These are phyloP conservation scores for Gryganskiella cystojenkinii DNA, from an alignment of 192 early-diverging fungal genomes.

Conservation along the genomic window DNA sequence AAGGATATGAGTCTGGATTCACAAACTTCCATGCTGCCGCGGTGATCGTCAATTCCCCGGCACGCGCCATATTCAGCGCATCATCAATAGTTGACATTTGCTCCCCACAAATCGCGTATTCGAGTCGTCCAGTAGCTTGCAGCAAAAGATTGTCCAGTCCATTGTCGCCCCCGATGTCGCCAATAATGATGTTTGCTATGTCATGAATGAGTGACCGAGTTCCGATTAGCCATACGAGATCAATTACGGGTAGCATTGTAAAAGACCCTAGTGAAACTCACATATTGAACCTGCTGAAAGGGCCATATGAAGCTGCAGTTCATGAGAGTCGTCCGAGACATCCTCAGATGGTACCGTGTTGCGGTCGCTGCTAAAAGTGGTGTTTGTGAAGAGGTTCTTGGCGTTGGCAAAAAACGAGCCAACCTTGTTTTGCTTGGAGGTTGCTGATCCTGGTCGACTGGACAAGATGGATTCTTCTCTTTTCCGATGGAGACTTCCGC, in stretches of 20 bases:
- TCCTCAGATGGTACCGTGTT: slow-evolving; percentile 4
- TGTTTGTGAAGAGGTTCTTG: slow-evolving; percentile 11
- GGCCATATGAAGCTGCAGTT: slow-evolving; percentile 59
- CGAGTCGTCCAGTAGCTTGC: slow-evolving; percentile 52
- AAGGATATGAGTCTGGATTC: slow-evolving; percentile 27
- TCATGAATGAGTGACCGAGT: too few relatives aligned
- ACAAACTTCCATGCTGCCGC: slow-evolving; percentile 31
- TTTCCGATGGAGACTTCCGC: slow-evolving; percentile 1
- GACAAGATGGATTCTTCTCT: slow-evolving; percentile 15
- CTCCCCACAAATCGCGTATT: slow-evolving; percentile 60
- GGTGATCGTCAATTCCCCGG: slow-evolving; percentile 61
- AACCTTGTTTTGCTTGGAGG: slow-evolving; percentile 21
- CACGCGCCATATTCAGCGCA: slow-evolving; percentile 52
- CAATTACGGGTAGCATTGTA: too few relatives aligned
- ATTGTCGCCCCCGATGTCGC: slow-evolving; percentile 35
- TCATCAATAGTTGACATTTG: slow-evolving; percentile 55
- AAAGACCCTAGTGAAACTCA: too few relatives aligned
- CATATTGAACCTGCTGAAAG: slow-evolving; percentile 57
- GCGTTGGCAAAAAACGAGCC: slow-evolving; percentile 12
- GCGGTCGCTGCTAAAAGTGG: neutral
- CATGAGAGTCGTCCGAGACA: slow-evolving; percentile 38
- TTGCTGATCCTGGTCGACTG: slow-evolving; percentile 18
- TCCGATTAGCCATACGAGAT: too few relatives aligned
- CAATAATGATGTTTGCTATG: slow-evolving; percentile 53
- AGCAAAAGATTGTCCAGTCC: slow-evolving; percentile 14